phyloP scores from a whole-genome alignment of 1,284 basidiomycete genomes.

The Peniophora sp. region DNA sequence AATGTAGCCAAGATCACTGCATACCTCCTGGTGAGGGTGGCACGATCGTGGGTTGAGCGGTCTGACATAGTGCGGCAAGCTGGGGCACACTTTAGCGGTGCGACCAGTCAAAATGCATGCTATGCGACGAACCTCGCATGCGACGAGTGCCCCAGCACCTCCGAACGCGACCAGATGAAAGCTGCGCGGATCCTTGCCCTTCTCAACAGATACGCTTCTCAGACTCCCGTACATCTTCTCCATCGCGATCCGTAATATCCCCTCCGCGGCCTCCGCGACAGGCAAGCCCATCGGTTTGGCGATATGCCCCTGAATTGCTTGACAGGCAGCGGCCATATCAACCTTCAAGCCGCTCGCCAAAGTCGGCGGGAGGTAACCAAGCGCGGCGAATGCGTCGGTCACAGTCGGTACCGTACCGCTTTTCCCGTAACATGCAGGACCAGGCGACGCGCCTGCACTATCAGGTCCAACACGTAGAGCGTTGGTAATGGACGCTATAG shows the following conservation, averaged over 20 bases:
- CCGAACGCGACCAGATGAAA: conserved; percentile 21
- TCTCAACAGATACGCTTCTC: conserved; percentile 20
- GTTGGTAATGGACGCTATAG: conserved; percentile 19
- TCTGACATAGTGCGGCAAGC: conserved; percentile 13
- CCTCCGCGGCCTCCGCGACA: conserved; percentile 20
- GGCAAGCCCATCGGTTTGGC: conserved; percentile 18
- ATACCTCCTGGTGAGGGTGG: conserved; percentile 20
- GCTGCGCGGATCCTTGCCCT: conserved; percentile 21
- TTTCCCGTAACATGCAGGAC: conserved; percentile 21
- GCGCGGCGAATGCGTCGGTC: conserved; percentile 20
- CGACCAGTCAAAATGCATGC: not conserved
- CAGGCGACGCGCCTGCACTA: conserved; percentile 20
- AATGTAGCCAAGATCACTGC: conserved; percentile 8
- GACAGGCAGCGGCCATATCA: conserved; percentile 14
- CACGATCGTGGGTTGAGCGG: conserved; percentile 19
- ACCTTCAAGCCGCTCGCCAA: conserved; percentile 22
- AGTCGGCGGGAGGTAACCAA: conserved; percentile 20
- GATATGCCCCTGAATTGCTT: conserved; percentile 15
- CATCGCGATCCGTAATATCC: conserved; percentile 18
- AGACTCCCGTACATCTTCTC: conserved; percentile 23
- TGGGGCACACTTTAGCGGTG: not conserved
- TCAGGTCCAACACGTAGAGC: conserved; percentile 23
- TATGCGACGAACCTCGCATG: conserved; percentile 11
- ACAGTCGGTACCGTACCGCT: conserved; percentile 21
- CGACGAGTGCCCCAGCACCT: conserved; percentile 16